Conservation (phyloP, 352 stramenopile genomes). For the Albugo candida region DNA sequence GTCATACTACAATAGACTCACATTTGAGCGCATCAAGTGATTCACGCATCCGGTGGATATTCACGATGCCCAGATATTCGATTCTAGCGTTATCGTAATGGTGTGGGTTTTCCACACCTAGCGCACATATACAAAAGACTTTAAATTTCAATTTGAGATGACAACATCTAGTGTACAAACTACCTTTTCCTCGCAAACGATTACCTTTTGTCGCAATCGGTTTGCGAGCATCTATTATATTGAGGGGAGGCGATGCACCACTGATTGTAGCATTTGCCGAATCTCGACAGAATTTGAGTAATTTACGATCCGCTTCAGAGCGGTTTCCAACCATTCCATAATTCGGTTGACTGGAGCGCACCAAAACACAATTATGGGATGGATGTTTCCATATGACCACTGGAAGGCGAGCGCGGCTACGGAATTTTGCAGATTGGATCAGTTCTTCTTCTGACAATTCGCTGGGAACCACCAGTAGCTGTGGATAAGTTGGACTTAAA, state of each 20-base stretch:
- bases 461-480: constrained; percentile 82
- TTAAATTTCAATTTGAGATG: constrained; percentile 57
- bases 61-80: constrained; percentile 97
- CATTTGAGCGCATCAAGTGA: constrained; percentile 29
- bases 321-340: constrained; percentile 40
- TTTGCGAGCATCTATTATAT: constrained; percentile 73
- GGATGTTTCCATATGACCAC: constrained; percentile 52
- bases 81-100: constrained; percentile 90
- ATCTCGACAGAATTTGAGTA: background rate
- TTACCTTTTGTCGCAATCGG: constrained; percentile 68
- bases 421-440: constrained; percentile 43
- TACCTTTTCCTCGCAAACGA: constrained; percentile 61
- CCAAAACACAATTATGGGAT: constrained; percentile 39
- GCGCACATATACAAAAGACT: constrained; percentile 78
- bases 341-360: constrained; percentile 67
- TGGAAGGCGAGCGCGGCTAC: constrained; percentile 52
- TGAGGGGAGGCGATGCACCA: constrained; percentile 32
- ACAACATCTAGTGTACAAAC: constrained; percentile 68
- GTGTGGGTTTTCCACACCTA: constrained; percentile 89
- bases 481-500: constrained; percentile 86
- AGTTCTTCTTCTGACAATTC: constrained; percentile 80
- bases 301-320: constrained; percentile 8
- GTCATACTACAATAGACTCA: background rate
- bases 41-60: constrained; percentile 97
- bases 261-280: constrained; percentile 30